phyloP scores from a whole-genome alignment of 73 alveolate genomes.

The Halteria grandinella region DNA sequence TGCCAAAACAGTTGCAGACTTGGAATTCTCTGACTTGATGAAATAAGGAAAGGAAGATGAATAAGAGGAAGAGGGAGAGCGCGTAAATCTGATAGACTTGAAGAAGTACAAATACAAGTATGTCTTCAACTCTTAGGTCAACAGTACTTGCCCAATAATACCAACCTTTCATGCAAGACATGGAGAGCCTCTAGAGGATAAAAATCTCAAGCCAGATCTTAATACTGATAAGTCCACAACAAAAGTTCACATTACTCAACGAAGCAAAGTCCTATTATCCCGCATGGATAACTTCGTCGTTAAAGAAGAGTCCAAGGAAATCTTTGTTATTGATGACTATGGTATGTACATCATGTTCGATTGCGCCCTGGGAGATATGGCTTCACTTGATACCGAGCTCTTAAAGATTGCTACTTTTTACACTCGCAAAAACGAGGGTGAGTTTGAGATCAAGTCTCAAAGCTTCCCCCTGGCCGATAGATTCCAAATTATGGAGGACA shows the following conservation, averaged over 20 bases:
- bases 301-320: conserved; percentile 57
- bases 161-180: conserved; percentile 60
- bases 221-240: conserved; percentile 27
- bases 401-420: conserved; percentile 55
- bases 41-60: conserved; percentile 3
- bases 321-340: conserved; percentile 62
- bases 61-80: background rate
- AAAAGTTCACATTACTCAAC: conserved; percentile 20
- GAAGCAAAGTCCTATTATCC: conserved; percentile 24
- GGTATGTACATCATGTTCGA: conserved; percentile 66
- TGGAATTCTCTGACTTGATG: background rate
- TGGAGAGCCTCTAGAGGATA: conserved; percentile 31
- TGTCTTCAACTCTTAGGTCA: conserved; percentile 47
- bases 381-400: conserved; percentile 55
- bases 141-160: conserved; percentile 55
- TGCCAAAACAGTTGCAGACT: too few species aligned
- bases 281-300: conserved; percentile 39
- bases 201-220: background rate
- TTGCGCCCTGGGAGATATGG: conserved; percentile 57
- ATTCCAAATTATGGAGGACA: conserved; percentile 42
- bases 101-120: conserved; percentile 53
- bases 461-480: conserved; percentile 58
- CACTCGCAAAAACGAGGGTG: conserved; percentile 51
- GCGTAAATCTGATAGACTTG: conserved; percentile 42
- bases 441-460: conserved; percentile 41